Percentiles rank a stretch among this genome's conserved stretches.
These are phyloP conservation scores for Neostapfia colusana DNA, from an alignment of 176 grass and related monocot genomes.

Conservation along the genomic window DNA sequence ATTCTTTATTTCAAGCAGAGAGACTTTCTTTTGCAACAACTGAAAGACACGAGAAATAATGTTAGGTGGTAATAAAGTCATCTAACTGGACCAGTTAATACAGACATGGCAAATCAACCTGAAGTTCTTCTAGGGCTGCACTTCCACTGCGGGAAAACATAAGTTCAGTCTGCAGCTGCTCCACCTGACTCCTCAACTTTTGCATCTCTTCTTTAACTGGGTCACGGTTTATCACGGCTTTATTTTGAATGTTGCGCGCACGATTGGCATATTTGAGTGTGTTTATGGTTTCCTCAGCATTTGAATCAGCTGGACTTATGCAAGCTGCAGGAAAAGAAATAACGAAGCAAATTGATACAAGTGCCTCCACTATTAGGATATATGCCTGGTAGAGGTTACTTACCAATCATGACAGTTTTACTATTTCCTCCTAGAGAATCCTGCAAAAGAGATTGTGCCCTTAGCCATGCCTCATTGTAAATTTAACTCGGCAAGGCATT, in stretches of 20 bases:
- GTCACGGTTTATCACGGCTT: constrained; percentile 91
- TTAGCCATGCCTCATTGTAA: constrained; percentile 13
- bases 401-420: constrained; percentile 88
- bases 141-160: constrained; percentile 74
- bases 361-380: constrained; percentile 2
- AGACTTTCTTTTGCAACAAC: constrained; percentile 78
- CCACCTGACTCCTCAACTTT: constrained; percentile 76
- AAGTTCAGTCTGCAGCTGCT: constrained; percentile 77
- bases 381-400: constrained; percentile 7
- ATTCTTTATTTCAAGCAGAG: constrained; percentile 81
- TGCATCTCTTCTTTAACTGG: constrained; percentile 85
- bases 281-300: constrained; percentile 88
- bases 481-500: neutral
- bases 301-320: constrained; percentile 84
- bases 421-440: constrained; percentile 88
- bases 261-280: constrained; percentile 90
- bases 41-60: constrained; percentile 40
- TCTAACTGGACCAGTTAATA: neutral
- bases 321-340: constrained; percentile 52
- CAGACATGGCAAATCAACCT: constrained; percentile 48
- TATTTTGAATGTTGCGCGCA: constrained; percentile 84
- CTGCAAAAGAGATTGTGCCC: constrained; percentile 36
- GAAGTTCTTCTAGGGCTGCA: constrained; percentile 86
- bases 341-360: constrained; percentile 28
- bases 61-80: constrained; percentile 24